A percentile compares a stretch with the other conserved stretches of the same genome.
Conservation (phyloP, 2,329 filamentous ascomycete genomes). For the Microthyrium microscopicum region DNA sequence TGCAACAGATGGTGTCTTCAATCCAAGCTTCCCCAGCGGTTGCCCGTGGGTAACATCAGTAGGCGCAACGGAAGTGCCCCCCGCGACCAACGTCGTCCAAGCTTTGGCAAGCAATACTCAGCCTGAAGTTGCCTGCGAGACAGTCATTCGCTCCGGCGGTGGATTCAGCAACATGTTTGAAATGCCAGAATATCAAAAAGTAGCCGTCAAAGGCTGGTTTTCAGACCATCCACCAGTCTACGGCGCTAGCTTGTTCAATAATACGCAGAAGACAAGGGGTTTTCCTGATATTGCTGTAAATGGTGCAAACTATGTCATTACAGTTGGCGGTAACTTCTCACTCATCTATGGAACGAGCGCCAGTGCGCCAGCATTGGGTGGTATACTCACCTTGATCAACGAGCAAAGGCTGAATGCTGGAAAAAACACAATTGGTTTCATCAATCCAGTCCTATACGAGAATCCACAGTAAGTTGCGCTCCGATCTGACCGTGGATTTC, state of each 20-base stretch:
- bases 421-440: slow-evolving; percentile 31
- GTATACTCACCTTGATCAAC: slow-evolving; percentile 39
- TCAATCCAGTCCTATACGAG: slow-evolving; percentile 38
- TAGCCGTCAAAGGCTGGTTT: neutral
- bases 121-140: slow-evolving; percentile 14
- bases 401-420: slow-evolving; percentile 34
- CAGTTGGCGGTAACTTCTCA: slow-evolving; percentile 3
- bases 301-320: slow-evolving; percentile 6
- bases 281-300: slow-evolving; percentile 8
- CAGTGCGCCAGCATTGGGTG: slow-evolving; percentile 32
- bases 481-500: neutral
- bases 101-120: slow-evolving; percentile 2
- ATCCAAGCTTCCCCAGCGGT: slow-evolving; percentile 28
- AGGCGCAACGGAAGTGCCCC: slow-evolving; percentile 14
- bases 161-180: slow-evolving; percentile 29
- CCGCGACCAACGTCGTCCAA: slow-evolving; percentile 5
- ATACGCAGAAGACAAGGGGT: slow-evolving; percentile 4
- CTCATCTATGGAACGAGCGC: slow-evolving; percentile 7
- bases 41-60: slow-evolving; percentile 32
- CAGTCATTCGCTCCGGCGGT: slow-evolving; percentile 23
- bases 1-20: slow-evolving; percentile 17
- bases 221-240: slow-evolving; percentile 3
- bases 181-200: slow-evolving; percentile 10
- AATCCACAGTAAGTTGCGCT: slow-evolving; percentile 5
- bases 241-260: slow-evolving; percentile 3